A percentile compares a stretch with the other conserved stretches of the same genome.
phyloP scores from a whole-genome alignment of 1,284 basidiomycete species.

The Melampsora americana region DNA sequence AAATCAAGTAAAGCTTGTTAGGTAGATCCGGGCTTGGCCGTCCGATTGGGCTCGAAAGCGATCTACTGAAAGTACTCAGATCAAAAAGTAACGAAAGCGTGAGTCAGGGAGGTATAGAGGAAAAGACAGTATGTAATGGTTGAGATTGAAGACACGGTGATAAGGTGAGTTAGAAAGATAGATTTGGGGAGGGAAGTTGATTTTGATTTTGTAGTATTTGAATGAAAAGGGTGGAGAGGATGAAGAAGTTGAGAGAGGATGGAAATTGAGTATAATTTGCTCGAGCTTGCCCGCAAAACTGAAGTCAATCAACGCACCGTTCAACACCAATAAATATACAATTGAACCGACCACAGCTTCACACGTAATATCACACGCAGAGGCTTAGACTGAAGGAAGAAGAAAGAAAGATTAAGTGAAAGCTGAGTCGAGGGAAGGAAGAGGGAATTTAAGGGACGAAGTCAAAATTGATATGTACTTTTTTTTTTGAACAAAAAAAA shows the following conservation, averaged over 20 bases:
- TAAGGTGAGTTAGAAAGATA: no score
- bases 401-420: background rate
- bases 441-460: background rate
- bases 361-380: background rate
- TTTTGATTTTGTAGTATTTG: no score
- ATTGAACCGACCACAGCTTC: background rate
- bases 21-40: no score
- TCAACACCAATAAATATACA: slow-evolving; percentile 6
- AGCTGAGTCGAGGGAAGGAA: background rate
- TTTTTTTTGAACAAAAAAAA: background rate
- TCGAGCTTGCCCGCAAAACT: background rate
- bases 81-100: no score
- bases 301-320: background rate
- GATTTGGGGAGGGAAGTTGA: no score
- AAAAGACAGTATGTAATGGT: no score
- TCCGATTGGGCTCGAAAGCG: background rate
- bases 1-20: no score
- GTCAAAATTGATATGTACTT: no score
- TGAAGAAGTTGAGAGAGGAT: background rate
- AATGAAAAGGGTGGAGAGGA: no score
- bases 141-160: no score
- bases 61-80: no score
- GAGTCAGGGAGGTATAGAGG: no score
- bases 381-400: background rate
- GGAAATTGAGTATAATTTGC: background rate